Percentiles rank a stretch among this genome's conserved stretches.
Evolutionary conservation across 306 rosid species (phyloP).

Genomic region (Astragalus glycyphyllos): DNA sequence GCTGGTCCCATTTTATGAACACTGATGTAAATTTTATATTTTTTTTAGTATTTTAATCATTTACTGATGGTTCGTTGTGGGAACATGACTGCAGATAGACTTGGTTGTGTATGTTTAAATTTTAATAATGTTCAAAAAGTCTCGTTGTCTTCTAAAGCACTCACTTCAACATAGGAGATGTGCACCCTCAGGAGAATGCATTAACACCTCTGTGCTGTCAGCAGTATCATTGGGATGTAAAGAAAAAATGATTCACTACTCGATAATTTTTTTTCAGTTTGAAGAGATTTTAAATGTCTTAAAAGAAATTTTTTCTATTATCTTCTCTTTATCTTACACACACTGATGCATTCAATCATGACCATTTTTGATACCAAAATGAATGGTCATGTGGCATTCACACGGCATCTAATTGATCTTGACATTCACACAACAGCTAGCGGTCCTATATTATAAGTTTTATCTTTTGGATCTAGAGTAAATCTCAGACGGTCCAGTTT

Average conservation of each 20-base stretch:
- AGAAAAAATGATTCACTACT: neutral
- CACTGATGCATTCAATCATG: slow-evolving; percentile 22
- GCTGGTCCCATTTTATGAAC: slow-evolving; percentile 36
- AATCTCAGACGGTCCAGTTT: slow-evolving; percentile 27
- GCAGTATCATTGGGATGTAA: slow-evolving; percentile 21
- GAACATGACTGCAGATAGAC: slow-evolving; percentile 18
- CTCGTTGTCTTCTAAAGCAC: slow-evolving; percentile 24
- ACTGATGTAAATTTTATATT: slow-evolving; percentile 33
- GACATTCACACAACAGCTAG: slow-evolving; percentile 17
- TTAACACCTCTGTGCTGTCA: slow-evolving; percentile 20
- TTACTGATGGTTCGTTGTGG: slow-evolving; percentile 11
- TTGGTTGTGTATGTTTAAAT: slow-evolving; percentile 1
- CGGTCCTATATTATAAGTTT: neutral
- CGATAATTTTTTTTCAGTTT: neutral
- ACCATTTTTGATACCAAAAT: neutral
- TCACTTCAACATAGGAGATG: slow-evolving; percentile 29
- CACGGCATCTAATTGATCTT: slow-evolving; percentile 10
- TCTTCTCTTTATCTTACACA: slow-evolving; percentile 9
- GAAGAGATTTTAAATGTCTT: slow-evolving; percentile 20
- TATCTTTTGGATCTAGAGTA: neutral
- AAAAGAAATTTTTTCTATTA: neutral
- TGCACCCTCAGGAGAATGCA: slow-evolving; percentile 16
- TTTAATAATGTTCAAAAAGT: slow-evolving; percentile 7
- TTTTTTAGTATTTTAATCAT: neutral
- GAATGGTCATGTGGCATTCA: slow-evolving; percentile 20